A percentile compares a stretch with the other conserved stretches of the same genome.
phyloP scores from a whole-genome alignment of 164 flowering plant genomes.

The Umbilicus rupestris region DNA sequence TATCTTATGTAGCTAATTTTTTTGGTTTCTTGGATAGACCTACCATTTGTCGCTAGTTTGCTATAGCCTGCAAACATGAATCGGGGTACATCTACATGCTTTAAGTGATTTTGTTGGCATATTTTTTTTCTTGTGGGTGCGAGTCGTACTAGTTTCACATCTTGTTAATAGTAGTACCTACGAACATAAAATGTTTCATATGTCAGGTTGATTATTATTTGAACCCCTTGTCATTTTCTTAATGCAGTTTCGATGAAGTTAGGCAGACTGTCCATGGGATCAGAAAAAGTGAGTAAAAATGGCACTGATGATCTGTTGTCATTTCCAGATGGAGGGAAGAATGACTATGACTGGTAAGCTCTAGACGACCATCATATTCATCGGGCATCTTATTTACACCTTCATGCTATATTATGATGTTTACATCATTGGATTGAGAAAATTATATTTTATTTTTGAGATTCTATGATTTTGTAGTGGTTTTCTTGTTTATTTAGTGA shows the following conservation, averaged over 20 bases:
- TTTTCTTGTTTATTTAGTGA: too few species aligned
- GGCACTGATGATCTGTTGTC: constrained; percentile 64
- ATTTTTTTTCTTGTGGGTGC: neutral
- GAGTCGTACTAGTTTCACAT: too few species aligned
- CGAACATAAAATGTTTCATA: neutral
- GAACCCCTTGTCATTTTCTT: neutral
- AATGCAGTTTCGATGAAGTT: constrained; percentile 38
- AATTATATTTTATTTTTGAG: too few species aligned
- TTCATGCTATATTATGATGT: too few species aligned
- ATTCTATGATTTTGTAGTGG: too few species aligned
- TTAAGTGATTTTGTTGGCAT: neutral
- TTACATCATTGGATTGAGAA: too few species aligned
- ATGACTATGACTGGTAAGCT: constrained; percentile 84
- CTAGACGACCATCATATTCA: neutral
- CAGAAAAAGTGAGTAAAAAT: constrained; percentile 33
- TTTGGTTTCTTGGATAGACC: too few species aligned
- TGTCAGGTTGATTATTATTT: neutral
- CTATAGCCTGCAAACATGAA: neutral
- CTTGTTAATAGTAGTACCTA: too few species aligned
- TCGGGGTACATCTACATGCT: neutral
- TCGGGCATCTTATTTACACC: too few species aligned
- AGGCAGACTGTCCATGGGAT: constrained; percentile 68
- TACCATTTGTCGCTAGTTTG: too few species aligned
- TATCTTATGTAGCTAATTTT: too few species aligned
- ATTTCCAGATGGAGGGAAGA: constrained; percentile 64